phyloP scores from a whole-genome alignment of 2,329 filamentous ascomycete genomes.

The Colletotrichum lentis region DNA sequence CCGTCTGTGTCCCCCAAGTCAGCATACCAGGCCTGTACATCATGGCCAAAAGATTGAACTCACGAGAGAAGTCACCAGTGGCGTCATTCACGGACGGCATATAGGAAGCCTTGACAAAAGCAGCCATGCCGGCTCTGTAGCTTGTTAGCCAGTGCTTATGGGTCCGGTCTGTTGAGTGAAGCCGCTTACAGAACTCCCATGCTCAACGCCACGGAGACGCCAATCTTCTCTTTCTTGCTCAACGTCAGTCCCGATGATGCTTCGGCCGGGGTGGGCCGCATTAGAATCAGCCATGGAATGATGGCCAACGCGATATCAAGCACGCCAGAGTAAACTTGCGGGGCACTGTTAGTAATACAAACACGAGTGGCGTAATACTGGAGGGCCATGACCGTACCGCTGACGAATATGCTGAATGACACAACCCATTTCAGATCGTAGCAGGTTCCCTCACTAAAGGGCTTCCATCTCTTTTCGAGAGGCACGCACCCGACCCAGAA shows the following conservation, averaged over 20 bases:
- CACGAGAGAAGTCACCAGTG: conserved; percentile 33
- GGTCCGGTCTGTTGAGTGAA: not conserved
- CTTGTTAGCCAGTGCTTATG: not conserved
- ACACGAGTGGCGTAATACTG: too few relatives aligned
- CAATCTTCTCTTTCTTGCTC: conserved; percentile 48
- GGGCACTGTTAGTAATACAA: conserved; percentile 1
- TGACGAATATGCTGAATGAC: conserved; percentile 36
- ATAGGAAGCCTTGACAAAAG: conserved; percentile 36
- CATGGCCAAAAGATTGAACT: not conserved
- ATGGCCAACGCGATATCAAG: conserved; percentile 50
- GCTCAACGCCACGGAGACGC: conserved; percentile 49
- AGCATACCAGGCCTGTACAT: not conserved
- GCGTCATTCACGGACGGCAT: conserved; percentile 33
- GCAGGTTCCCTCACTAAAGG: conserved; percentile 29
- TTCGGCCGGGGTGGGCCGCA: conserved; percentile 40
- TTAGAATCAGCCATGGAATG: conserved; percentile 50
- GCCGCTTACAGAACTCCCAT: conserved; percentile 40
- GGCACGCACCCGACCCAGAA: conserved; percentile 42
- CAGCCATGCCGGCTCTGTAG: conserved; percentile 36
- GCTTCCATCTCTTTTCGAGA: conserved; percentile 37
- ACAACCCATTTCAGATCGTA: conserved; percentile 34
- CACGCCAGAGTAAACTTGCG: conserved; percentile 42
- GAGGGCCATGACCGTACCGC: not conserved
- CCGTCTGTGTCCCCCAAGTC: conserved; percentile 41
- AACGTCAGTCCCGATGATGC: conserved; percentile 29